Percentiles rank a stretch among this genome's conserved stretches.
These are phyloP conservation scores for Hortaea werneckii DNA, from an alignment of 2,329 filamentous ascomycete genomes.

Conservation along the genomic window DNA sequence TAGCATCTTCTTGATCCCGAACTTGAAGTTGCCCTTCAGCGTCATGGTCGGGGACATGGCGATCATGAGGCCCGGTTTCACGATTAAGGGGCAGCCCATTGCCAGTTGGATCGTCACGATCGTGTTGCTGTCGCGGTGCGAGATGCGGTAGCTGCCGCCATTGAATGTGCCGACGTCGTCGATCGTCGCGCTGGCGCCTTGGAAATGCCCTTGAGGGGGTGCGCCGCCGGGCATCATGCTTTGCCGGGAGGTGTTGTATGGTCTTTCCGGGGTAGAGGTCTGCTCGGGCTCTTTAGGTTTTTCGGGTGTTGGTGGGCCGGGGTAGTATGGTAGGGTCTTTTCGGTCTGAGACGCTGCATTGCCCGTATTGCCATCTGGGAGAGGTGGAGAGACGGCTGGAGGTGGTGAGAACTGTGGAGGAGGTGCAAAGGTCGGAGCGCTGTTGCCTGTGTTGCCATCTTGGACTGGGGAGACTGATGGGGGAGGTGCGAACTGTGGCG, in stretches of 20 bases:
- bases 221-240: constrained; percentile 28
- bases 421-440: constrained; percentile 14
- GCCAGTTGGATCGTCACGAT: constrained; percentile 83
- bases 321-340: constrained; percentile 25
- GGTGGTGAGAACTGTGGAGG: constrained; percentile 28
- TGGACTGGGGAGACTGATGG: constrained; percentile 9
- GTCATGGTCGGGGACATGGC: constrained; percentile 86
- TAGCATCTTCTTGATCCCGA: constrained; percentile 85
- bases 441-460: constrained; percentile 7
- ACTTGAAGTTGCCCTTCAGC: constrained; percentile 72
- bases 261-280: constrained; percentile 9
- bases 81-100: constrained; percentile 72
- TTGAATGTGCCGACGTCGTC: constrained; percentile 97
- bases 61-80: constrained; percentile 83
- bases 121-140: constrained; percentile 82
- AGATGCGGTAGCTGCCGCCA: constrained; percentile 86
- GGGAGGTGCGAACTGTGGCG: constrained; percentile 21
- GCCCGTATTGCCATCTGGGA: constrained; percentile 19
- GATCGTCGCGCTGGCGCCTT: constrained; percentile 48
- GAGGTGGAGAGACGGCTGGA: constrained; percentile 22
- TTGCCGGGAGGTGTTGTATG: constrained; percentile 22
- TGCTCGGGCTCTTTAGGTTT: constrained; percentile 22
- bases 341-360: constrained; percentile 13
- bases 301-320: constrained; percentile 26
- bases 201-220: constrained; percentile 47